Percentiles rank a stretch among this genome's conserved stretches.
These are phyloP conservation scores for Albifimbria verrucaria DNA, from an alignment of 2,329 filamentous ascomycete species.

Conservation along the genomic window DNA sequence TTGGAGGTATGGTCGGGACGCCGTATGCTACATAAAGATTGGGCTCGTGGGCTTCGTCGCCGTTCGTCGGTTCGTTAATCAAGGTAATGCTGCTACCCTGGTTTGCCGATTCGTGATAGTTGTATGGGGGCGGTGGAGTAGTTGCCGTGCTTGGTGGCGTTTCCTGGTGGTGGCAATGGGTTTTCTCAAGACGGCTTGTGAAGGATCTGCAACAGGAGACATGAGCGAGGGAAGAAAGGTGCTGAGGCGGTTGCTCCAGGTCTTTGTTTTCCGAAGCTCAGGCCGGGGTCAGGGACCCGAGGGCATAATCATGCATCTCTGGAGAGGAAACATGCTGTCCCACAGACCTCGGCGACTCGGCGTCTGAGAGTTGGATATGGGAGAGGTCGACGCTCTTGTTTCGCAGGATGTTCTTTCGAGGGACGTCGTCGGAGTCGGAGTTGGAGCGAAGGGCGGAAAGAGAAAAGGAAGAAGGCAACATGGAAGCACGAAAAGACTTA, in stretches of 20 bases:
- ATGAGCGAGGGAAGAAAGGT: constrained; percentile 36
- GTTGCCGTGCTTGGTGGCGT: constrained; percentile 14
- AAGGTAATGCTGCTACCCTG: not conserved
- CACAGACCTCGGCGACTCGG: constrained; percentile 12
- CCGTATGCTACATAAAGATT: not conserved
- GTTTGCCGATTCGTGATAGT: not conserved
- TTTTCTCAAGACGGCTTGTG: constrained; percentile 20
- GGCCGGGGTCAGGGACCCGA: constrained; percentile 15
- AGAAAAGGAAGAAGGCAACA: constrained; percentile 33
- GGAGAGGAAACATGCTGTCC: constrained; percentile 10
- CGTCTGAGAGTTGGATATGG: constrained; percentile 12
- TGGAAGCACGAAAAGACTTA: constrained; percentile 39
- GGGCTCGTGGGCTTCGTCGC: not conserved
- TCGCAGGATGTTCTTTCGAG: constrained; percentile 19
- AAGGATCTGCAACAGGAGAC: constrained; percentile 25
- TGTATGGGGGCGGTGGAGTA: constrained; percentile 17
- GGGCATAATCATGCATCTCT: constrained; percentile 1
- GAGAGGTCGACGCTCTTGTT: constrained; percentile 21
- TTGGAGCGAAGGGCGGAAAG: constrained; percentile 29
- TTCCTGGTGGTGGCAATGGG: constrained; percentile 12
- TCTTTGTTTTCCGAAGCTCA: constrained; percentile 26
- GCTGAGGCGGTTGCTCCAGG: constrained; percentile 33
- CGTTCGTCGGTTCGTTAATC: not conserved
- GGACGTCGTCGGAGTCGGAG: constrained; percentile 19
- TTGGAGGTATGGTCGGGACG: not conserved